phyloP scores from a whole-genome alignment of 306 rosid genomes.

The Cyclanthera cordifolia region DNA sequence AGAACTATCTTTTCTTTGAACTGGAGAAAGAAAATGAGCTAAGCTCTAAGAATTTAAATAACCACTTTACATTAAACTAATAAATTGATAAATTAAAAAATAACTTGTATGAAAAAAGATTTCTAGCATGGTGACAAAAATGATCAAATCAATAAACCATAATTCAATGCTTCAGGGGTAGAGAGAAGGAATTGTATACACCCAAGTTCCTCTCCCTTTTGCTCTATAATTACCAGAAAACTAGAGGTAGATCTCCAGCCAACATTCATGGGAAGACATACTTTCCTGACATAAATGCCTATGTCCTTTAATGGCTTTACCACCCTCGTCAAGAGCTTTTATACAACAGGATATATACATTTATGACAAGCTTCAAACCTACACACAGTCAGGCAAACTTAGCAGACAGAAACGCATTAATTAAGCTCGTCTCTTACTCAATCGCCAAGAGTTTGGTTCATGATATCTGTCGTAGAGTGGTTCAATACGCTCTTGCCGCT shows the following conservation, averaged over 20 bases:
- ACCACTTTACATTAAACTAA: too few species aligned
- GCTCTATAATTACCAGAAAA: not conserved
- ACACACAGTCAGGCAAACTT: not conserved
- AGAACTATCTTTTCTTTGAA: too few species aligned
- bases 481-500: constrained; percentile 72
- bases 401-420: constrained; percentile 20
- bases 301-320: not conserved
- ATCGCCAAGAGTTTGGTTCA: constrained; percentile 89
- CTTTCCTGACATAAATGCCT: not conserved
- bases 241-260: not conserved
- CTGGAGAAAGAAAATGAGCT: too few species aligned
- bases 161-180: not conserved
- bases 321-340: not conserved
- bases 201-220: not conserved
- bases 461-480: constrained; percentile 82
- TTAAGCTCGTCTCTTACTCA: constrained; percentile 79
- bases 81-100: too few species aligned
- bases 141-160: not conserved
- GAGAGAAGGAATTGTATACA: not conserved
- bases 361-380: not conserved
- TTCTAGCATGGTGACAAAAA: too few species aligned
- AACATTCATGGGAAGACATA: not conserved
- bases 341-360: not conserved
- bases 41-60: too few species aligned
- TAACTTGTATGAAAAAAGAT: too few species aligned